Evolutionary conservation across 768 basidiomycete species (phyloP), one percentile per base, ranked within the genome.

Genomic region (Hypholoma sublateritium): DNA sequence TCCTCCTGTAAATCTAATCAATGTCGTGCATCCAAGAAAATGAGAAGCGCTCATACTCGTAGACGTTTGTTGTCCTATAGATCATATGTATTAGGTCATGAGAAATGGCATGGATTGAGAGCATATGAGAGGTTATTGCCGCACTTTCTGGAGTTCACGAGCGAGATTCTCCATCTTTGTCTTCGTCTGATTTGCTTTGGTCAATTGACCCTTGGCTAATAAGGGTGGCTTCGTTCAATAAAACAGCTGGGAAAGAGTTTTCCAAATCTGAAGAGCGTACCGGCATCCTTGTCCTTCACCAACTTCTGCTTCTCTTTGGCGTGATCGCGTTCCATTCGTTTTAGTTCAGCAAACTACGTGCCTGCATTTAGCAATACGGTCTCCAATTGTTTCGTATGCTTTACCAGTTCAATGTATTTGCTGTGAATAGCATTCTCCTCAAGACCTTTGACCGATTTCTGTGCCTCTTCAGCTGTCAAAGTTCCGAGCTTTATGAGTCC

Each of bases 231-330:
- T 34, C 47, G 5, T 35, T 48, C 17, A 41, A 41, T 25, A 49
- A 16, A 21, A 21, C 25, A n/a, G 14, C 6, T 36, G 9, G 53
- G 28, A 51, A 32, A 32, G 28, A 55, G 50, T 35, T 19, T 41
- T 32, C 19, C 43, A 47, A 28, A 42, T 32, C n/a, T 58, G 37
- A 24, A 34, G 28, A 35, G 58, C 68, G 70, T 74, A 91, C 91
- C 90, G 61, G 90, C 84, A 73, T 94, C 93, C 75, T 93, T 93
- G 77, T 95, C 93, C 74, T 94, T 94, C 48, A 83, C 78, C 28
- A 94, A 77, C 67, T 94, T 94, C 76, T 94, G 92, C 71, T 91
- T 93, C 78, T 94, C 93, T 74, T 91, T 94, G 39, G 91, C 87
- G 65, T 93, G 89, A 67, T 93, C 92, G 61, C 93, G 83, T 72